phyloP scores from a whole-genome alignment of 495 filamentous ascomycete genomes.

The Entonaema liquescens region DNA sequence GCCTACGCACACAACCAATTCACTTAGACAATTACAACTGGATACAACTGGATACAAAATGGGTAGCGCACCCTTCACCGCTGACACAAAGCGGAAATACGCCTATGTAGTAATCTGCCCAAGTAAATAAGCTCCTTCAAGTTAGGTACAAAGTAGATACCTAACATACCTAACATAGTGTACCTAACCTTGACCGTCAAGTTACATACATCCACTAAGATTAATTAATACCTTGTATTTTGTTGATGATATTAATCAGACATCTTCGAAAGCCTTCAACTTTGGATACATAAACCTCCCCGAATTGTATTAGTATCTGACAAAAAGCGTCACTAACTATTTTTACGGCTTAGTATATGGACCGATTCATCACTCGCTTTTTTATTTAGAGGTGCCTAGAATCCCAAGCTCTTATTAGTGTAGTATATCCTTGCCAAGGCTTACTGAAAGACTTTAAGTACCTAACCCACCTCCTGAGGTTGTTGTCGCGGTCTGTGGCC shows the following conservation, averaged over 20 bases:
- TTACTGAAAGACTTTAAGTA: conserved; percentile 5
- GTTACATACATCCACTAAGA: background rate
- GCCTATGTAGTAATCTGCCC: background rate
- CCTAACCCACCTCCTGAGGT: conserved; percentile 21
- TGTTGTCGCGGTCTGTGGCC: background rate
- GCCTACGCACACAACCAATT: conserved; percentile 33
- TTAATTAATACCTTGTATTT: too few species aligned
- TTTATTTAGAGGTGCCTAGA: conserved; percentile 30
- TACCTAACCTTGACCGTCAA: background rate
- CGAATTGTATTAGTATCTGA: conserved; percentile 10
- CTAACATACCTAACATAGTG: background rate
- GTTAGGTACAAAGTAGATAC: background rate
- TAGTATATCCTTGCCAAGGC: conserved; percentile 25
- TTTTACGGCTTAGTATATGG: background rate
- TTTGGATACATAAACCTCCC: background rate
- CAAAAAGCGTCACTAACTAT: conserved; percentile 15
- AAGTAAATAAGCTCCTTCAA: background rate
- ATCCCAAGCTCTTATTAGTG: background rate
- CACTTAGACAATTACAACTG: conserved; percentile 8
- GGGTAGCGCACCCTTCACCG: conserved; percentile 23
- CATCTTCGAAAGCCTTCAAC: background rate
- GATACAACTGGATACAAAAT: background rate
- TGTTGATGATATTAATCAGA: background rate
- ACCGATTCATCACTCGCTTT: conserved; percentile 10
- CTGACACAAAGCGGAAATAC: conserved; percentile 24